These are phyloP conservation scores for Tulasnella sp. DNA, from an alignment of 768 basidiomycete species.

Conservation along the genomic window DNA sequence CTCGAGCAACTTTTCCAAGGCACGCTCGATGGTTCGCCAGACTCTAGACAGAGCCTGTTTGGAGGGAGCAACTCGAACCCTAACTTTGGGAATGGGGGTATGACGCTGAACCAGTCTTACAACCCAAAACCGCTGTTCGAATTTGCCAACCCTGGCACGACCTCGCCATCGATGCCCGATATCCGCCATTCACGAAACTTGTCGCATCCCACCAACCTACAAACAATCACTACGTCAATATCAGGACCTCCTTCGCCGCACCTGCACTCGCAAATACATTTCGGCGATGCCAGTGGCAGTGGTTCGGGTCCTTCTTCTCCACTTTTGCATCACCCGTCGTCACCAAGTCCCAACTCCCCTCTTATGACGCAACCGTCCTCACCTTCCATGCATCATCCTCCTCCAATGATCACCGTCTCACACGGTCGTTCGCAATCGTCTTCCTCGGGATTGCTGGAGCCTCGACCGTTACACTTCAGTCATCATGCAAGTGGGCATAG, in stretches of 20 bases:
- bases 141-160: background rate
- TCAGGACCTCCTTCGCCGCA: background rate
- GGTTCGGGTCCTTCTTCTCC: background rate
- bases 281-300: background rate
- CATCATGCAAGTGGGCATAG: background rate
- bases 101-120: background rate
- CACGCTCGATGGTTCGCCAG: background rate
- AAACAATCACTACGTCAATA: background rate
- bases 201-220: background rate
- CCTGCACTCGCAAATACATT: background rate
- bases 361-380: background rate
- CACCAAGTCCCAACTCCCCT: background rate
- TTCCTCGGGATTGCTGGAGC: background rate
- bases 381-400: background rate
- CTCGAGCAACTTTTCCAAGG: background rate
- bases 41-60: background rate
- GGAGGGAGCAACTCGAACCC: no score
- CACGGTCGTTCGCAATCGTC: background rate
- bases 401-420: background rate
- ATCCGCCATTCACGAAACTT: background rate
- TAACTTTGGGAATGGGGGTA: background rate
- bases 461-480: background rate
- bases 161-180: background rate
- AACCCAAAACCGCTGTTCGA: background rate
- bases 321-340: background rate